Evolutionary conservation across 768 basidiomycete species (phyloP), one percentile per base, ranked within the genome.

Genomic region (Boletus rubroflammeus): DNA sequence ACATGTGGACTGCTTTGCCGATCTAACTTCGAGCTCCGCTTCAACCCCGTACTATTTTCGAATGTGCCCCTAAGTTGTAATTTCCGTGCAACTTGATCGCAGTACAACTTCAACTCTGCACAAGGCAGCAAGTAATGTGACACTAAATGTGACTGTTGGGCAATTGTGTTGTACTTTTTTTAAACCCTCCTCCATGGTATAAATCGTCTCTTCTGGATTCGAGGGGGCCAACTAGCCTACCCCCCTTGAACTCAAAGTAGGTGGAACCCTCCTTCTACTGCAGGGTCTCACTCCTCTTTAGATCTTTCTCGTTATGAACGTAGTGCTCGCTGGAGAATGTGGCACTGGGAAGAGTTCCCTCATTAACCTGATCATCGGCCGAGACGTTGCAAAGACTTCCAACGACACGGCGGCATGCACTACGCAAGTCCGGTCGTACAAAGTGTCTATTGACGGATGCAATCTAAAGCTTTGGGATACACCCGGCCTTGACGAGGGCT

Each of bases 11-110:
- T 44, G 23, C 2, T n/a, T n/a, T 47, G 17, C 31, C 10, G 29
- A 67, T 65, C 51, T 53, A 54, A 56, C 42, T 66, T 66, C 23
- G 36, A 53, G 36, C 66, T 67, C 66, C 66, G 64, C 52, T 60
- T 50, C 19, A 65, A 67, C 7, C 0, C 0, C 13, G 13, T 64
- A 5, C 63, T 51, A 40, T 26, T 64, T 52, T 44, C 14, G 50
- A n/a, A 28, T 26, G 0, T 26, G 25, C 64, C 53, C 63, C 55
- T 51, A 19, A 23, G 19, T 26, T 29, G 26, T 51, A 51, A 57
- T 55, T n/a, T 54, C 54, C 42, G 48, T 26, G 44, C 2, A 13
- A 3, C 7, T 31, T 53, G 52, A 53, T 25, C 53, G 39, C 50
- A 29, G 49, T 32, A 26, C 41, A 25, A 31, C 15, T 39, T n/a